Conservation (phyloP, 2,329 filamentous ascomycete species). For the Microascus cirrosus region DNA sequence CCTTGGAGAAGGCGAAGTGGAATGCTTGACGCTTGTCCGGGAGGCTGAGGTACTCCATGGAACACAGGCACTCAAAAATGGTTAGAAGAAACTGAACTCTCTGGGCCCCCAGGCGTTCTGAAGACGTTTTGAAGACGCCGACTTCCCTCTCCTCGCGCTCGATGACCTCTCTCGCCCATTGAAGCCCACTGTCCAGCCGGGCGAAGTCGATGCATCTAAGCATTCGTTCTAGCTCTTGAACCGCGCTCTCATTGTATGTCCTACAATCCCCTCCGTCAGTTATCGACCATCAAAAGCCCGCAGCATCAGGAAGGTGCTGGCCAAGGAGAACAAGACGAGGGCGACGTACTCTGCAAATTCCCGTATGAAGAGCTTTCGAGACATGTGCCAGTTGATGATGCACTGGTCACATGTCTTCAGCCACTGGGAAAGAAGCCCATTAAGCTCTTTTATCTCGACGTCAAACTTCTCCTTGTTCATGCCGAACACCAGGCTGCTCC, state of each 20-base stretch:
- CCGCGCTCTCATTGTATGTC: conserved; percentile 36
- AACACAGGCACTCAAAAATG: conserved; percentile 82
- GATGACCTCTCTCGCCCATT: conserved; percentile 44
- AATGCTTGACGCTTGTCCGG: conserved; percentile 48
- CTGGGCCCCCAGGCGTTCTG: conserved; percentile 28
- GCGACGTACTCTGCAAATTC: conserved; percentile 47
- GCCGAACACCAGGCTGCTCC: conserved; percentile 58
- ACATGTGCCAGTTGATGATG: conserved; percentile 63
- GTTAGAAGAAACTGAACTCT: conserved; percentile 58
- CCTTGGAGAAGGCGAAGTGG: conserved; percentile 70
- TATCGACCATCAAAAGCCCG: background rate
- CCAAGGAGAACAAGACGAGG: background rate
- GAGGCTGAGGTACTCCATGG: conserved; percentile 60
- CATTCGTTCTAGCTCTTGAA: conserved; percentile 40
- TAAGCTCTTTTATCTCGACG: conserved; percentile 49
- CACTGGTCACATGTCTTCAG: conserved; percentile 59
- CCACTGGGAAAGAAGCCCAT: conserved; percentile 40
- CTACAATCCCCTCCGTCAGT: conserved; percentile 11
- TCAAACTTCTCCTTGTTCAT: conserved; percentile 50
- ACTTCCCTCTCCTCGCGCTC: conserved; percentile 36
- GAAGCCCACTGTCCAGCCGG: conserved; percentile 49
- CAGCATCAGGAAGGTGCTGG: background rate
- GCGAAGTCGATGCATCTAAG: conserved; percentile 49
- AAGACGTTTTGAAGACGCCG: conserved; percentile 30
- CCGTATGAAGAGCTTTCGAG: conserved; percentile 51